Evolutionary conservation across 2,329 filamentous ascomycete genomes (phyloP).

Genomic region (Phialophora verrucosa): DNA sequence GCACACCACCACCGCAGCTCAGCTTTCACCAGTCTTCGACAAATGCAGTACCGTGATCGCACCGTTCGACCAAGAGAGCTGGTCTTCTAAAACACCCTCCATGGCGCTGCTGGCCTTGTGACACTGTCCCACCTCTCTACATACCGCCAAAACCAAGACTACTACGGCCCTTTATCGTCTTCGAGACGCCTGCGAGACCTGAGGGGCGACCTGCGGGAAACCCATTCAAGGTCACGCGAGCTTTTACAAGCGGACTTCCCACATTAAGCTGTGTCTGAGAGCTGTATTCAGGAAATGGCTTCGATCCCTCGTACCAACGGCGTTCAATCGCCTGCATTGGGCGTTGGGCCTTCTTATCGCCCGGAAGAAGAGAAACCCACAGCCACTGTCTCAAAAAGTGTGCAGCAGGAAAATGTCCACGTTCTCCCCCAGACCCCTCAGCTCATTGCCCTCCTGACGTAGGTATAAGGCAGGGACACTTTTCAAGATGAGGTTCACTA

Average conservation of each 20-base stretch:
- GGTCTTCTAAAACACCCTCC: neutral
- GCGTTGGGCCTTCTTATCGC: slow-evolving; percentile 80
- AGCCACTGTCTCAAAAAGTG: slow-evolving; percentile 84
- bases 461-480: slow-evolving; percentile 53
- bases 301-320: slow-evolving; percentile 37
- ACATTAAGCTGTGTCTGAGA: slow-evolving; percentile 8
- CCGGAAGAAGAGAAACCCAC: slow-evolving; percentile 77
- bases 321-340: slow-evolving; percentile 53
- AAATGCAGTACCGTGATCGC: neutral
- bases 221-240: slow-evolving; percentile 25
- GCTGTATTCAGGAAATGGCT: slow-evolving; percentile 30
- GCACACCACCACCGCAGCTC: neutral
- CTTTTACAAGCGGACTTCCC: neutral
- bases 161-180: neutral
- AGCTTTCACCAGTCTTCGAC: neutral
- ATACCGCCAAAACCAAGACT: neutral
- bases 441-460: slow-evolving; percentile 96
- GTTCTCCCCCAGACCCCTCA: slow-evolving; percentile 92
- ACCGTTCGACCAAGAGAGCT: neutral
- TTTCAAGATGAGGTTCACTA: slow-evolving; percentile 6
- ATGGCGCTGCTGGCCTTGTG: neutral
- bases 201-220: slow-evolving; percentile 1
- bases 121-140: neutral
- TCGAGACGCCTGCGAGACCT: neutral
- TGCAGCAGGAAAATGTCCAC: slow-evolving; percentile 84